These are phyloP conservation scores for Laetiporus sulphureus DNA, from an alignment of 1,284 basidiomycete genomes.

Conservation along the genomic window DNA sequence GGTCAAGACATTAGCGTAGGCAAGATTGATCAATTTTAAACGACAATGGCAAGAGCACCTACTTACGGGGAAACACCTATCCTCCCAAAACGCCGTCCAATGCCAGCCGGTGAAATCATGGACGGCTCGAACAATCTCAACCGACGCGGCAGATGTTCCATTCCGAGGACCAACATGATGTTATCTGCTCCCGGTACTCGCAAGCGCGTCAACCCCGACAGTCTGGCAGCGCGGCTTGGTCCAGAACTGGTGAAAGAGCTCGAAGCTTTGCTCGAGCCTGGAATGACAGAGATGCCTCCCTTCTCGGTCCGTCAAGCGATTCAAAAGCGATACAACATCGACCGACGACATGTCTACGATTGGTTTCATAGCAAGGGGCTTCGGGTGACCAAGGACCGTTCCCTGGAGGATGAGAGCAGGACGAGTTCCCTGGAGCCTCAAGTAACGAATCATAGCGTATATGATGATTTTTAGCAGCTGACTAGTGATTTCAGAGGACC, in stretches of 20 bases:
- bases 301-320: conserved; percentile 62
- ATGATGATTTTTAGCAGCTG: too few species aligned
- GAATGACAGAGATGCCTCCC: conserved; percentile 62
- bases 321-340: conserved; percentile 59
- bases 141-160: conserved; percentile 4
- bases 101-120: conserved; percentile 6
- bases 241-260: conserved; percentile 61
- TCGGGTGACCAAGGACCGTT: conserved; percentile 52
- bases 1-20: too few species aligned
- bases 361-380: conserved; percentile 64
- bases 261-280: conserved; percentile 58
- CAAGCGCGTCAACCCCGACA: conserved; percentile 35
- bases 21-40: not conserved
- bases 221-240: conserved; percentile 56
- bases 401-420: conserved; percentile 17
- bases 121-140: too few species aligned
- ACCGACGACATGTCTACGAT: conserved; percentile 69
- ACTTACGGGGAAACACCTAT: conserved; percentile 11
- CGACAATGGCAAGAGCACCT: conserved; percentile 2
- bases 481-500: too few species aligned
- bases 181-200: conserved; percentile 1
- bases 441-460: too few species aligned
- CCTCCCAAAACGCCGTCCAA: conserved; percentile 11
- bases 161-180: conserved; percentile 8
- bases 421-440: conserved; percentile 16